A percentile compares a stretch with the other conserved stretches of the same genome.
Conservation (phyloP, 2,329 filamentous ascomycete species). For the Talaromyces piceae region DNA sequence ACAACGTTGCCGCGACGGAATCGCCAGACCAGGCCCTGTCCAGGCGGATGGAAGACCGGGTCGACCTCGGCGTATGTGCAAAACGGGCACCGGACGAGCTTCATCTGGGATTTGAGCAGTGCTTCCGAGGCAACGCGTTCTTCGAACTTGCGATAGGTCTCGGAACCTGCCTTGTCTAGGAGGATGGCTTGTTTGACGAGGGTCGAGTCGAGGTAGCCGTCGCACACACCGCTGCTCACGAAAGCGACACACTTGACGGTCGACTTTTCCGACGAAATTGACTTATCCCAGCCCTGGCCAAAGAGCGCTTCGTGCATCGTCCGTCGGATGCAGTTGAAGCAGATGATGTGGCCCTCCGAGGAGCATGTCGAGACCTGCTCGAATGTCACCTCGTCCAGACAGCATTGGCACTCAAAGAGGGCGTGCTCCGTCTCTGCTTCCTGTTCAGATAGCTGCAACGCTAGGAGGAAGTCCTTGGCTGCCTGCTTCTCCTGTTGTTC, state of each 20-base stretch:
- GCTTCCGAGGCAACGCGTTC: constrained; percentile 70
- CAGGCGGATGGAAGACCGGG: constrained; percentile 56
- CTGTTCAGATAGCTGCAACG: constrained; percentile 35
- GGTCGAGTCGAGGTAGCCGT: constrained; percentile 62
- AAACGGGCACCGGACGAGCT: constrained; percentile 78
- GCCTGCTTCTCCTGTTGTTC: constrained; percentile 30
- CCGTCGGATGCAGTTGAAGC: constrained; percentile 68
- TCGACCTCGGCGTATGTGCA: constrained; percentile 88
- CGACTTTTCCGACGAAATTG: constrained; percentile 62
- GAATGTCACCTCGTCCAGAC: constrained; percentile 40
- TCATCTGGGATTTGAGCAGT: constrained; percentile 64
- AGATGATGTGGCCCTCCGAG: constrained; percentile 37
- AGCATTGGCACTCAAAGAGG: constrained; percentile 44
- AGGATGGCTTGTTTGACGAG: constrained; percentile 67
- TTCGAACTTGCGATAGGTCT: constrained; percentile 68
- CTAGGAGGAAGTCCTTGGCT: constrained; percentile 29
- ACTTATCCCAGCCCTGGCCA: constrained; percentile 83
- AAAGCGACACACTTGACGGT: constrained; percentile 80
- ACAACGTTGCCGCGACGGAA: constrained; percentile 48
- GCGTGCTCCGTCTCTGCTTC: constrained; percentile 36
- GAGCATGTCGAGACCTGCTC: constrained; percentile 43
- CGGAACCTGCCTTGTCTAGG: constrained; percentile 60
- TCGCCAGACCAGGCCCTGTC: constrained; percentile 42
- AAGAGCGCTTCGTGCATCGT: constrained; percentile 83
- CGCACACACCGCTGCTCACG: constrained; percentile 57